Percentiles rank a stretch among this genome's conserved stretches.
Conservation (phyloP, 176 grass and related monocot species). For the Tillandsia leiboldiana region DNA sequence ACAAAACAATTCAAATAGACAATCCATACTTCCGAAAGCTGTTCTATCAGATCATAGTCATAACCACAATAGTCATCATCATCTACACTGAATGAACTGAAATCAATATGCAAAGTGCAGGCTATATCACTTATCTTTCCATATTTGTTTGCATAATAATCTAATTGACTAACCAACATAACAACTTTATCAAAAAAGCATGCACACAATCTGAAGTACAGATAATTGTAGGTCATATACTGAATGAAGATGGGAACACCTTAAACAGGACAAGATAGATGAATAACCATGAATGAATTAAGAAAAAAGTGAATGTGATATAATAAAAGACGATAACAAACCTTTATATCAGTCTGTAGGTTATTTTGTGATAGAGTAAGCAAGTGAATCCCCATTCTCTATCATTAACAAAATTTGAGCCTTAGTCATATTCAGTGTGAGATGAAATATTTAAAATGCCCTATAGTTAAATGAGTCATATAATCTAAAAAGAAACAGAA, state of each 20-base stretch:
- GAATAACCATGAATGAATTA: conserved; percentile 15
- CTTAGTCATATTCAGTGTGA: conserved; percentile 84
- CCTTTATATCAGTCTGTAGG: conserved; percentile 87
- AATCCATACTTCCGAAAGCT: conserved; percentile 97
- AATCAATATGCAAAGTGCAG: conserved; percentile 60
- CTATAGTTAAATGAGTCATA: too few species aligned
- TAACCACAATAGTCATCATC: conserved; percentile 87
- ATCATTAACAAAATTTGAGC: conserved; percentile 91
- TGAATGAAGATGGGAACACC: conserved; percentile 86
- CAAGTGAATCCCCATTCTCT: conserved; percentile 50
- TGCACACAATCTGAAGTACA: not conserved
- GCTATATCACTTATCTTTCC: not conserved
- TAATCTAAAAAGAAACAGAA: too few species aligned
- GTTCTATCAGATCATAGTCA: conserved; percentile 78
- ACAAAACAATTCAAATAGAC: conserved; percentile 98
- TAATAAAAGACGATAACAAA: conserved; percentile 9
- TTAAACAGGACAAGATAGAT: conserved; percentile 30
- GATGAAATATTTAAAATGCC: conserved; percentile 98
- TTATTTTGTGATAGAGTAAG: conserved; percentile 92
- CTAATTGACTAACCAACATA: not conserved
- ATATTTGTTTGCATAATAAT: too few species aligned
- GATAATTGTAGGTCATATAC: conserved; percentile 14
- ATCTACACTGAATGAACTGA: conserved; percentile 68
- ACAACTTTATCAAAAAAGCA: not conserved
- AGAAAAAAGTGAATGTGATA: not conserved